These are phyloP conservation scores for Tolypocladium ovalisporum DNA, from an alignment of 2,329 filamentous ascomycete species.

Conservation along the genomic window DNA sequence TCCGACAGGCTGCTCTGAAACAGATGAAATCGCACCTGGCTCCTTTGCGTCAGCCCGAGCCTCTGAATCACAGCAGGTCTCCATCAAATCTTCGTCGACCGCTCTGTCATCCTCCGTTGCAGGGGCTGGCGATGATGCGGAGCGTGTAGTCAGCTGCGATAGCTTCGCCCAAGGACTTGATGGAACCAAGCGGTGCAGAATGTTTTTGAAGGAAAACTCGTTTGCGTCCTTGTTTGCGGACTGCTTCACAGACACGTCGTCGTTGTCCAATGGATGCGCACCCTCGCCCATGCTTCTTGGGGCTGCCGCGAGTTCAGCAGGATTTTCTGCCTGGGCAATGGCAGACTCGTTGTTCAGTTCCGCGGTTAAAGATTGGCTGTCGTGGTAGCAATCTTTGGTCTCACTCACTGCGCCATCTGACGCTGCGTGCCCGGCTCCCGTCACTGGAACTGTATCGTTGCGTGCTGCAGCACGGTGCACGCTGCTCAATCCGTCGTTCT, in stretches of 20 bases:
- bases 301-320: no score
- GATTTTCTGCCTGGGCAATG: background rate
- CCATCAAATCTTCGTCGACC: background rate
- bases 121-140: background rate
- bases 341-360: background rate
- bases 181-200: constrained; percentile 13
- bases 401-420: background rate
- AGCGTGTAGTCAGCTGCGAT: constrained; percentile 2
- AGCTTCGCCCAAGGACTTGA: constrained; percentile 13
- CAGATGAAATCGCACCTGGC: no score
- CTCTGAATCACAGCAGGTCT: background rate
- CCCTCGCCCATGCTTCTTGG: background rate
- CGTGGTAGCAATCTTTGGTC: background rate
- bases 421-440: background rate
- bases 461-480: background rate
- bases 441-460: no score
- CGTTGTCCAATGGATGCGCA: background rate
- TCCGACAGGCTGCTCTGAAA: background rate
- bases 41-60: background rate
- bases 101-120: background rate
- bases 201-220: constrained; percentile 11
- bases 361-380: background rate
- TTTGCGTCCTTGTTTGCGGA: background rate
- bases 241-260: background rate
- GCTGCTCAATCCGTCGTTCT: background rate